Percentiles rank a stretch among this genome's conserved stretches.
Evolutionary conservation across 2,329 filamentous ascomycete species (phyloP).

Genomic region (Cytospora mali): DNA sequence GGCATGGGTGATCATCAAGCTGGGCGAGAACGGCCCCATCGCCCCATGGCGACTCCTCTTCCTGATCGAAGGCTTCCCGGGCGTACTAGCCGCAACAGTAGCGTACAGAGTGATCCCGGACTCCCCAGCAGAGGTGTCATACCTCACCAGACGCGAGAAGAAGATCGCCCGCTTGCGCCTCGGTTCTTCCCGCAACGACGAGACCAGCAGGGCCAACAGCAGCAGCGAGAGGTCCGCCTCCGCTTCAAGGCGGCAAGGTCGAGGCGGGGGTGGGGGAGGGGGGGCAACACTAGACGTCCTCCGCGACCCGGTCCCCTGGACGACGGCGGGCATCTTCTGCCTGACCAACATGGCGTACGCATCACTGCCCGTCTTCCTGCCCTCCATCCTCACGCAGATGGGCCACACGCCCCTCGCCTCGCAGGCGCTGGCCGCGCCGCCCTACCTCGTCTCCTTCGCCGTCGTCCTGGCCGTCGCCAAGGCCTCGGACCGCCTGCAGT

Average conservation of each 20-base stretch:
- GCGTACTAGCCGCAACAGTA: slow-evolving; percentile 71
- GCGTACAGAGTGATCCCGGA: slow-evolving; percentile 80
- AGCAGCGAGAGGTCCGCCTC: slow-evolving; percentile 30
- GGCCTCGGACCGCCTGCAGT: slow-evolving; percentile 67
- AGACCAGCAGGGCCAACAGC: slow-evolving; percentile 26
- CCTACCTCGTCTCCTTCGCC: slow-evolving; percentile 76
- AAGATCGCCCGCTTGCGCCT: slow-evolving; percentile 73
- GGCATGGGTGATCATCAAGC: slow-evolving; percentile 75
- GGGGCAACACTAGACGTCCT: slow-evolving; percentile 48
- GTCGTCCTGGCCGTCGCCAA: slow-evolving; percentile 72
- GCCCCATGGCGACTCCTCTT: slow-evolving; percentile 87
- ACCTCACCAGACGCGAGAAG: slow-evolving; percentile 64
- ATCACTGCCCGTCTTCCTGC: slow-evolving; percentile 84
- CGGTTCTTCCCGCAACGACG: slow-evolving; percentile 4
- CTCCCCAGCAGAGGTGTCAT: slow-evolving; percentile 66
- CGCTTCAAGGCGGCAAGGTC: slow-evolving; percentile 11
- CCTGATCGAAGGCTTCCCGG: slow-evolving; percentile 82
- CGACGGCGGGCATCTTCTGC: slow-evolving; percentile 83
- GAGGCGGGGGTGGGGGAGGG: slow-evolving; percentile 31
- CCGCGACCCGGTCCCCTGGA: slow-evolving; percentile 69
- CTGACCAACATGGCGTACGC: slow-evolving; percentile 85
- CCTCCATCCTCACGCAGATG: slow-evolving; percentile 77
- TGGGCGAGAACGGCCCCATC: slow-evolving; percentile 67
- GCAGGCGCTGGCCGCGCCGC: slow-evolving; percentile 80
- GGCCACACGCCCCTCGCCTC: slow-evolving; percentile 68